Evolutionary conservation across 1,284 basidiomycete genomes (phyloP), one percentile per base, ranked within the genome.

Genomic region (Ceratobasidium sp.): DNA sequence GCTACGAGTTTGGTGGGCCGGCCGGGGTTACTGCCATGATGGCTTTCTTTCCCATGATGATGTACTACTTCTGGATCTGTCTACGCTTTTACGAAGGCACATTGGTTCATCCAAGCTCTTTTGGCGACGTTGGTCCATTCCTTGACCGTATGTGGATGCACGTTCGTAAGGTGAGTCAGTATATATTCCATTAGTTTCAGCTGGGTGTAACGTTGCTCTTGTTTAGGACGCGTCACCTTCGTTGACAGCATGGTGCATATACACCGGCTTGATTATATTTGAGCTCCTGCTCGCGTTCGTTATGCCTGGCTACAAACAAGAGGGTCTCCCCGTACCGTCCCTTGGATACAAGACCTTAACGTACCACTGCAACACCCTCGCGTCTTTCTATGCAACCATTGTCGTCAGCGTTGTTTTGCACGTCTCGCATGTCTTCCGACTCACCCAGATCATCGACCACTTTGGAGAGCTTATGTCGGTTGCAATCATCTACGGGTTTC

Each of bases 21-120:
- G 87, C 88, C 85, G 97, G 98, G 63, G 95, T 97, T 54, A 85
- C 91, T 11, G 93, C 93, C 37, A 99, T 99, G 87, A 99, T 99
- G 94, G 88, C 92, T 37, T 91, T 94, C 69, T 99, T 99, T 84
- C 97, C 97, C 0, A 84, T 91, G 49, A 88, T 95, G 79, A 95
- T 96, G 97, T 99, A 99, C 85, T 99, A 99, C 86, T 90, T 99
- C 80, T 99, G 96, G 95, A 95, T 96, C 80, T 99, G 98, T 82
- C 88, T 99, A 51, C 96, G 94, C 90, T 98, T 96, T 85, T 97
- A 99, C 83, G 93, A 98, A 80, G 97, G 97, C 71, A 88, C 89
- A 80, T 86, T 98, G 54, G 90, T 94, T n/a, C 85, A 89, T 80
- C 96, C 96, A 0, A 86, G 85, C 39, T 92, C 93, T 13, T 76